phyloP scores from a whole-genome alignment of 164 flowering plant species.

The Vitis rupestris region DNA sequence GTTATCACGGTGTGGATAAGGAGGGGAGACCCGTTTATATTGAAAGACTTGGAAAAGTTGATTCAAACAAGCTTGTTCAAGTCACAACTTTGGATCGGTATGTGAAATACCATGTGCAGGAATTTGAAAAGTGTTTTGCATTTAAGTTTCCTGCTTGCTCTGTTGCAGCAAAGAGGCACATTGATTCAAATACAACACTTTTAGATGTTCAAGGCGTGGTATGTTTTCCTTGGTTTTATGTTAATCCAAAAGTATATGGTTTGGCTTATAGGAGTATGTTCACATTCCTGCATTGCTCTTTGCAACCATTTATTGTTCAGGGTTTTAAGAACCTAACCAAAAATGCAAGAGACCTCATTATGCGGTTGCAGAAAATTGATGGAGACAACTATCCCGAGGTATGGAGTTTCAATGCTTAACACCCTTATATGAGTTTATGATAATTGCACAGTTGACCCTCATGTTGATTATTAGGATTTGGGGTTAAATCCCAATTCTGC shows the following conservation, averaged over 20 bases:
- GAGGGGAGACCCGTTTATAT: conserved; percentile 84
- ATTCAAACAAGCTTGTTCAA: conserved; percentile 63
- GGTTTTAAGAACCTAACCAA: conserved; percentile 35
- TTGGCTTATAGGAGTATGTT: neutral
- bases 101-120: conserved; percentile 75
- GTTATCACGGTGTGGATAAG: conserved; percentile 82
- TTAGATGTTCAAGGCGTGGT: conserved; percentile 87
- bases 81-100: conserved; percentile 76
- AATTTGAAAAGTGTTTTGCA: conserved; percentile 61
- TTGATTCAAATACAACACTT: conserved; percentile 72
- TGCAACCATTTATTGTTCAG: conserved; percentile 13
- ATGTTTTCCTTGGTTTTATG: conserved; percentile 11
- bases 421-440: neutral
- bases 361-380: conserved; percentile 42
- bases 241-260: neutral
- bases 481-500: neutral
- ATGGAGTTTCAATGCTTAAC: neutral
- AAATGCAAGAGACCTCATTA: conserved; percentile 39
- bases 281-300: neutral
- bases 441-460: too few species aligned
- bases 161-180: conserved; percentile 66
- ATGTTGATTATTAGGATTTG: neutral
- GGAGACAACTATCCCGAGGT: conserved; percentile 50
- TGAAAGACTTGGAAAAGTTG: conserved; percentile 66
- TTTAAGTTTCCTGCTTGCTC: conserved; percentile 85